These are phyloP conservation scores for Micractinium sp. DNA, from an alignment of 139 green algal genomes.

Conservation along the genomic window DNA sequence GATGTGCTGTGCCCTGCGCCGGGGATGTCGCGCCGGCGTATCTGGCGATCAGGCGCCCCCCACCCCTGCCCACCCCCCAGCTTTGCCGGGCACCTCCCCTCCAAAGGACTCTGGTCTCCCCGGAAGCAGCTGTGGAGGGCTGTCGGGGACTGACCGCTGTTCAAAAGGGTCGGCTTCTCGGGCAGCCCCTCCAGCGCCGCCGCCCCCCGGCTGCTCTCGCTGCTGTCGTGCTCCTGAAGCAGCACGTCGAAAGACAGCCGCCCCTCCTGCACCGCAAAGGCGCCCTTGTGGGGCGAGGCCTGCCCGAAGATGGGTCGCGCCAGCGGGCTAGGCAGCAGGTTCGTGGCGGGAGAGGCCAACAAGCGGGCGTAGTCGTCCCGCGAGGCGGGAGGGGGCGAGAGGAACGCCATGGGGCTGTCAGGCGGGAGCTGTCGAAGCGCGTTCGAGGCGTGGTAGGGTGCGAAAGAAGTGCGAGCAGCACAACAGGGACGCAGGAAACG, in stretches of 20 bases:
- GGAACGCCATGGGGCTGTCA: too few relatives aligned
- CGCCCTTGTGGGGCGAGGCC: not conserved
- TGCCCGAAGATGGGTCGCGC: not conserved
- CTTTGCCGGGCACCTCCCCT: not conserved
- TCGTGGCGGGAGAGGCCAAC: not conserved
- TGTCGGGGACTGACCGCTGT: slow-evolving; percentile 1
- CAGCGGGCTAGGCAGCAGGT: slow-evolving; percentile 1
- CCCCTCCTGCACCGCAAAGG: slow-evolving; percentile 26
- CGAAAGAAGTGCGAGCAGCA: too few relatives aligned
- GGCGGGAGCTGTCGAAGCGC: too few relatives aligned
- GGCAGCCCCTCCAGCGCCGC: slow-evolving; percentile 5
- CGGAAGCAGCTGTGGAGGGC: not conserved
- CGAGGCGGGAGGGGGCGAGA: too few relatives aligned
- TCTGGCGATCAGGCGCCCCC: not conserved
- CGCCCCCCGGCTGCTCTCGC: not conserved
- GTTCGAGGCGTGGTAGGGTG: too few relatives aligned
- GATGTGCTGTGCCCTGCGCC: not conserved
- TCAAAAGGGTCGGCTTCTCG: not conserved
- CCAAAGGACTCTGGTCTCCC: not conserved
- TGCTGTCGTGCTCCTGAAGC: not conserved
- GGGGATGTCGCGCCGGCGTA: not conserved
- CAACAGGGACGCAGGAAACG: too few relatives aligned
- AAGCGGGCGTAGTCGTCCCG: not conserved
- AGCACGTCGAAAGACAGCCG: slow-evolving; percentile 27
- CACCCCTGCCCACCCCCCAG: not conserved